Percentiles rank a stretch among this genome's conserved stretches.
Evolutionary conservation across 176 grass and related monocot species (phyloP).

Genomic region (Rhipidocladum racemiflorum): DNA sequence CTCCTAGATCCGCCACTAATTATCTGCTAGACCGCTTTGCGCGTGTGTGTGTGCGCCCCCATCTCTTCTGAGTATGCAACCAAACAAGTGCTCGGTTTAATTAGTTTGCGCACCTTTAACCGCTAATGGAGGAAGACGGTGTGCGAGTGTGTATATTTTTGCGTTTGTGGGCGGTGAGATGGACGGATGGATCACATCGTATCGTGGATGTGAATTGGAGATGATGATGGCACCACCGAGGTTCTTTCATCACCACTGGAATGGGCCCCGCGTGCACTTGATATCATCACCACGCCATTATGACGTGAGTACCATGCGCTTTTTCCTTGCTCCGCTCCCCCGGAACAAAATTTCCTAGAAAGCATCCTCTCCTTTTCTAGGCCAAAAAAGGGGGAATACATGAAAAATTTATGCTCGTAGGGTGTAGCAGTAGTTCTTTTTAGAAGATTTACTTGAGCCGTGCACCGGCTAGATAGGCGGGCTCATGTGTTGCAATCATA

Average conservation of each 20-base stretch:
- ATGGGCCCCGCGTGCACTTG: constrained; percentile 23
- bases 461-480: constrained; percentile 25
- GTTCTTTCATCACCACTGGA: neutral
- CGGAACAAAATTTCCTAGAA: constrained; percentile 54
- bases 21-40: neutral
- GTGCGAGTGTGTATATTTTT: neutral
- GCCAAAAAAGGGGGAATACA: constrained; percentile 10
- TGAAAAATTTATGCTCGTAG: neutral
- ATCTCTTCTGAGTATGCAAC: too few relatives aligned
- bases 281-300: constrained; percentile 51
- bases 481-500: constrained; percentile 24
- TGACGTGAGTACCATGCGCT: constrained; percentile 34
- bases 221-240: constrained; percentile 31
- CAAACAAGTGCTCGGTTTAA: neutral
- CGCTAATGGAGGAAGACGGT: neutral
- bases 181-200: neutral
- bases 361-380: constrained; percentile 32
- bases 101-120: neutral
- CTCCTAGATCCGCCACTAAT: neutral
- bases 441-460: constrained; percentile 33
- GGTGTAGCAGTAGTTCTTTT: neutral
- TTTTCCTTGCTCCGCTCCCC: constrained; percentile 21
- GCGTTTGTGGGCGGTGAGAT: neutral
- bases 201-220: constrained; percentile 14
- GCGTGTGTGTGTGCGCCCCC: neutral